Evolutionary conservation across 768 basidiomycete species (phyloP).

Genomic region (Tricholoma flavovirens): DNA sequence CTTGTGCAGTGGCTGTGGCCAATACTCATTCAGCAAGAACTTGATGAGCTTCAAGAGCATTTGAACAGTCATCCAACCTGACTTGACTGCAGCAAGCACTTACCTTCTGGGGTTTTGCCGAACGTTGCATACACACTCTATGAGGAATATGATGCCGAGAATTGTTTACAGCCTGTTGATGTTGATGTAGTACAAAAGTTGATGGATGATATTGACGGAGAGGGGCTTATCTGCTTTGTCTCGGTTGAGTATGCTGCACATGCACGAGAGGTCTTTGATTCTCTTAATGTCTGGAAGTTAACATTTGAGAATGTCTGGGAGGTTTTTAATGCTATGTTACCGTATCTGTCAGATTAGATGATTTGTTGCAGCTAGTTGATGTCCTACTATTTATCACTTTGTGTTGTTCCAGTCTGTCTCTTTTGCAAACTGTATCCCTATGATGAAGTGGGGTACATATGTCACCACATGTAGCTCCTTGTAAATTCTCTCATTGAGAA

Average conservation of each 20-base stretch:
- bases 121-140: background rate
- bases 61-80: slow-evolving; percentile 17
- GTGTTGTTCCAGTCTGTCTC: no score
- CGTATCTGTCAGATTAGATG: no score
- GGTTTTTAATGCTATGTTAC: slow-evolving; percentile 4
- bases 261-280: background rate
- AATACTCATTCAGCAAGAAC: background rate
- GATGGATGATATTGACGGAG: slow-evolving; percentile 18
- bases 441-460: no score
- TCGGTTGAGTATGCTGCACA: background rate
- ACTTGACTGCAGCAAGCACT: slow-evolving; percentile 1
- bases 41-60: slow-evolving; percentile 13
- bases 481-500: no score
- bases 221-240: background rate
- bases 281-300: background rate
- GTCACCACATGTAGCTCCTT: no score
- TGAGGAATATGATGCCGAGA: background rate
- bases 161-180: background rate
- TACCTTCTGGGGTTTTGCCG: background rate
- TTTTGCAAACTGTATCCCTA: no score
- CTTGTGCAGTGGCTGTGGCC: slow-evolving; percentile 11
- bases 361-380: no score
- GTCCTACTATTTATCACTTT: no score
- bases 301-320: slow-evolving; percentile 4
- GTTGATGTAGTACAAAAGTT: slow-evolving; percentile 1